phyloP scores from a whole-genome alignment of 768 basidiomycete genomes.

The Amanita pallidorosea region DNA sequence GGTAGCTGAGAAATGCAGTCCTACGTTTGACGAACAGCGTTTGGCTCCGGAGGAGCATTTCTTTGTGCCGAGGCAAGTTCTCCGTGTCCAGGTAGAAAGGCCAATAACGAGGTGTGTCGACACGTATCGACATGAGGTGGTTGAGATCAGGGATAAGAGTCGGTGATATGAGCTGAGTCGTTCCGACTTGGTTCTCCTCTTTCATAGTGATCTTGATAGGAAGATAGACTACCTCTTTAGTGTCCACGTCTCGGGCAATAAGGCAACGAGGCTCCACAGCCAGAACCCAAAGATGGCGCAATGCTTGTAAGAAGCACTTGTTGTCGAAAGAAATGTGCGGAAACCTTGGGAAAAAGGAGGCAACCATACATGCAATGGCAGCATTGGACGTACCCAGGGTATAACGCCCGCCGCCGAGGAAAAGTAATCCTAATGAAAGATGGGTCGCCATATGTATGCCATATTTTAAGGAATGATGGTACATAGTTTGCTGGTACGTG shows the following conservation, averaged over 20 bases:
- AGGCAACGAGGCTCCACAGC: conserved; percentile 93
- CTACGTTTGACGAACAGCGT: conserved; percentile 89
- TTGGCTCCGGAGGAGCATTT: conserved; percentile 60
- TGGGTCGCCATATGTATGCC: conserved; percentile 87
- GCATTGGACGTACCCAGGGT: conserved; percentile 89
- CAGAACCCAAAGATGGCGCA: conserved; percentile 92
- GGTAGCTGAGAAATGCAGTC: conserved; percentile 88
- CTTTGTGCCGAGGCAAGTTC: conserved; percentile 54
- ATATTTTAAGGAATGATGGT: conserved; percentile 63
- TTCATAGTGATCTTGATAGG: conserved; percentile 80
- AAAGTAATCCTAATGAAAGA: conserved; percentile 82
- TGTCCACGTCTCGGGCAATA: conserved; percentile 87
- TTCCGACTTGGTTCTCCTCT: conserved; percentile 52
- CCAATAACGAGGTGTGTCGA: conserved; percentile 95
- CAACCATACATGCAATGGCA: conserved; percentile 81
- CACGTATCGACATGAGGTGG: conserved; percentile 67
- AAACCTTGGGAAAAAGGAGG: conserved; percentile 89
- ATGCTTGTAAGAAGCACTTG: conserved; percentile 82
- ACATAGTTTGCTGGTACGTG: conserved; percentile 57
- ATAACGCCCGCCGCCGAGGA: conserved; percentile 87
- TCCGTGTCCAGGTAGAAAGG: conserved; percentile 79
- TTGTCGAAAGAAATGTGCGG: conserved; percentile 76
- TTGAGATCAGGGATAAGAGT: conserved; percentile 88
- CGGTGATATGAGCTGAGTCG: conserved; percentile 79
- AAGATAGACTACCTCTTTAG: conserved; percentile 81